Base-by-base conservation (phyloP, 305 asterid genomes). In the Rubia tinctorum region DNA sequence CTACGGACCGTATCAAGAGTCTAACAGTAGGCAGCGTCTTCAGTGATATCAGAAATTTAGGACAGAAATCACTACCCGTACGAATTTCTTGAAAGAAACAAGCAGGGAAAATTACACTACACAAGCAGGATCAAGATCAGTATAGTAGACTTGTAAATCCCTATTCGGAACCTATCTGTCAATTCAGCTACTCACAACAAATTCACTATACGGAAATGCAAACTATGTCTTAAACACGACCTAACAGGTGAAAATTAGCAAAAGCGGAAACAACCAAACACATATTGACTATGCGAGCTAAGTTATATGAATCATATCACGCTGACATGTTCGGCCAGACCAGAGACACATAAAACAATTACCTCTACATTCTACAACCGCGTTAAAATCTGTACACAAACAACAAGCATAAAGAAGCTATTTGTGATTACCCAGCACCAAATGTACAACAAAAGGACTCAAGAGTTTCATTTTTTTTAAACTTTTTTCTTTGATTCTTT, bases 361-460 rank as follows among this genome's bases (percentile, higher is more conserved):
- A 30, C 34, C 18, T 53, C 59, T 53, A 45, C 15, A 53, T 14
- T 56, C 40, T 13, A 39, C 39, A 20, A 71, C 40, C 17, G 20
- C 6, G 55, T 56, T 47, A 56, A 71, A 5, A 47, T 47, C 12
- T 61, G 25, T 55, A 25, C 64, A 11, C 3, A 56, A 20, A 58
- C 49, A 20, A 27, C 5, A n/a, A 47, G 23, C 69, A 12, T 25
- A 43, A 30, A 37, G 20, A 47, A 58, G 44, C 34, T 49, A 15
- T 3, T n/a, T 44, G 71, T 51, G 39, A 53, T 72, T 61, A 49
- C 1, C 18, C 22, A 8, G 9, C 7, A 53, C 71, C 64, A 71
- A 82, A 86, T 85, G 86, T 84, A 89, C 91, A 83, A 77, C 65
- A 78, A 81, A 78, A 80, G 74, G 77, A 83, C 13, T 17, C 15